Evolutionary conservation across 768 basidiomycete species (phyloP).

Genomic region (Cystobasidiopsis lactophilus): DNA sequence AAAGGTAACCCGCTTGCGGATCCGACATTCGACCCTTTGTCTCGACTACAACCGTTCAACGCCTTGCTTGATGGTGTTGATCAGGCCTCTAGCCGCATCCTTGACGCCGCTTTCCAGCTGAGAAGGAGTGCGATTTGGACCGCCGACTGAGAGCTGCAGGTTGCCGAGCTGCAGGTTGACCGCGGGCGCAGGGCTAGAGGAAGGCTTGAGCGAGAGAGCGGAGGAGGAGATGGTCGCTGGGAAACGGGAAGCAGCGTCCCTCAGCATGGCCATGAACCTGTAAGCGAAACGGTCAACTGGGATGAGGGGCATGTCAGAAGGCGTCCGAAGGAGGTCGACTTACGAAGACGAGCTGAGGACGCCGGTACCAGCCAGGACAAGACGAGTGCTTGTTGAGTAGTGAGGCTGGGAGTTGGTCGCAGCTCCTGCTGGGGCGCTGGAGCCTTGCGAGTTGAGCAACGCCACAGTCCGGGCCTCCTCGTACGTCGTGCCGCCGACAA

Average conservation of each 20-base stretch:
- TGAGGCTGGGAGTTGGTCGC: not conserved
- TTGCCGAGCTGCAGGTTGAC: constrained; percentile 78
- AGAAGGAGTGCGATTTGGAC: constrained; percentile 51
- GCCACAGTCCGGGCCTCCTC: constrained; percentile 75
- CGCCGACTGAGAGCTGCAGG: constrained; percentile 84
- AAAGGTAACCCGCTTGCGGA: too few species aligned
- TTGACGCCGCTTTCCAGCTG: constrained; percentile 56
- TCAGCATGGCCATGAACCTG: constrained; percentile 78
- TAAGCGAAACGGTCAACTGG: too few species aligned
- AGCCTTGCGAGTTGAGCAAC: constrained; percentile 57
- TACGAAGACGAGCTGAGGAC: constrained; percentile 87
- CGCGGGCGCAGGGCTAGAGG: constrained; percentile 30
- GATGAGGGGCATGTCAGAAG: too few species aligned
- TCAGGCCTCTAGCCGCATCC: constrained; percentile 20
- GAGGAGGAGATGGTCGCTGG: constrained; percentile 29
- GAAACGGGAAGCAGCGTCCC: constrained; percentile 33
- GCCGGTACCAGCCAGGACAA: constrained; percentile 81
- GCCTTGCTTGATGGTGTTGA: constrained; percentile 27
- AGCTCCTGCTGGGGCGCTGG: not conserved
- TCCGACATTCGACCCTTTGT: too few species aligned
- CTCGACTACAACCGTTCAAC: too few species aligned
- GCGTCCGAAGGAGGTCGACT: too few species aligned
- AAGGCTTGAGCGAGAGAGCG: constrained; percentile 30
- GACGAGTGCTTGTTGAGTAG: constrained; percentile 28
- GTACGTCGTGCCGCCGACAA: constrained; percentile 90